These are phyloP conservation scores for Herpetomonas tarakana DNA, from an alignment of 208 protist genomes.

Conservation along the genomic window DNA sequence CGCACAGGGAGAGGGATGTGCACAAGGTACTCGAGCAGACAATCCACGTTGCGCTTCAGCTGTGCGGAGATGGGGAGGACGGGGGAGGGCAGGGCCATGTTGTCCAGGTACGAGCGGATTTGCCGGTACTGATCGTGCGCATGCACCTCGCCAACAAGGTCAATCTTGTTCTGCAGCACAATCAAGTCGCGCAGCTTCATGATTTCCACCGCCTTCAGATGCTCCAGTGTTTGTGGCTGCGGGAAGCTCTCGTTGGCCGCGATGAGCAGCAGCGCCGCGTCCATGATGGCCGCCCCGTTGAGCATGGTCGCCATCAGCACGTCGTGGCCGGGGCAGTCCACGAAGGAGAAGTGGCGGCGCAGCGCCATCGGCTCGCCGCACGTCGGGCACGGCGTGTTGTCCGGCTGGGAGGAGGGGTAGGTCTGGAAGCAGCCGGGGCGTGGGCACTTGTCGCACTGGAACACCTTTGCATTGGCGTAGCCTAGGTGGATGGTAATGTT, in stretches of 20 bases:
- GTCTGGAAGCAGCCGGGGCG: slow-evolving; percentile 94
- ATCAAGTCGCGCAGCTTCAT: slow-evolving; percentile 99
- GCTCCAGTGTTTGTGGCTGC: slow-evolving; percentile 93
- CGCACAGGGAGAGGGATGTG: slow-evolving; percentile 97
- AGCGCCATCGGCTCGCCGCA: slow-evolving; percentile 73
- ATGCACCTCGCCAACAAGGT: slow-evolving; percentile 97
- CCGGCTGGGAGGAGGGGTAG: slow-evolving; percentile 85
- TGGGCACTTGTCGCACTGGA: slow-evolving; percentile 80
- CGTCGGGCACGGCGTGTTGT: slow-evolving; percentile 75
- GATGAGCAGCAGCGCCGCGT: slow-evolving; percentile 99
- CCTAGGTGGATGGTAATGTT: slow-evolving; percentile 99
- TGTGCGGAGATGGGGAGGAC: slow-evolving; percentile 99
- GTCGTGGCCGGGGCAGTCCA: slow-evolving; percentile 99
- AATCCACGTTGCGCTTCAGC: slow-evolving; percentile 98
- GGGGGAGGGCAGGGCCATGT: slow-evolving; percentile 93
- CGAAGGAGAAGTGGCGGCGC: slow-evolving; percentile 97
- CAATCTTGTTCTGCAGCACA: slow-evolving; percentile 99
- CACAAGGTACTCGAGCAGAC: slow-evolving; percentile 97
- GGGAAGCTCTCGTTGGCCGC: slow-evolving; percentile 99
- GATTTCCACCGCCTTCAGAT: slow-evolving; percentile 99
- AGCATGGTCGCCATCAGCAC: slow-evolving; percentile 99
- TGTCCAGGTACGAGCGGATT: slow-evolving; percentile 91
- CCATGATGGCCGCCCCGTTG: slow-evolving; percentile 99
- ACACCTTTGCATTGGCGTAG: slow-evolving; percentile 99
- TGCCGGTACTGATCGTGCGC: slow-evolving; percentile 96